phyloP scores from a whole-genome alignment of 768 basidiomycete species.

The Suillus subluteus region DNA sequence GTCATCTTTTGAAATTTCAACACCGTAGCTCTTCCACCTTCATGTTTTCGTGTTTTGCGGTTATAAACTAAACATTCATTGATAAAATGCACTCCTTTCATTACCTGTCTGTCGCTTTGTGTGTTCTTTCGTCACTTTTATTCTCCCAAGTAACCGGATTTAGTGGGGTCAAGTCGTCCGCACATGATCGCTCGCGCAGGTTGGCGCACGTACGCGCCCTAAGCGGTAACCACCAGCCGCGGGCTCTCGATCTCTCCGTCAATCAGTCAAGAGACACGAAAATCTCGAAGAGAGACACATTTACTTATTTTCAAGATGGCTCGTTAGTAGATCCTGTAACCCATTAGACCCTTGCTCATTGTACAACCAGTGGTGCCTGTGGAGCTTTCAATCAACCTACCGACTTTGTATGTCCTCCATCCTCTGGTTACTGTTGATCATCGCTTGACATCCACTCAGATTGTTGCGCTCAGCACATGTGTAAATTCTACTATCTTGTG shows the following conservation, averaged over 20 bases:
- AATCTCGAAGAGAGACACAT: conserved; percentile 13
- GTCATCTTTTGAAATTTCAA: background rate
- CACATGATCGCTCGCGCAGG: conserved; percentile 19
- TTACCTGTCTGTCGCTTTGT: conserved; percentile 27
- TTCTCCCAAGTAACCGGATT: conserved; percentile 12
- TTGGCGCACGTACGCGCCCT: conserved; percentile 11
- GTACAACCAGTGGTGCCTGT: conserved; percentile 45
- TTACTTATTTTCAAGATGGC: conserved; percentile 34
- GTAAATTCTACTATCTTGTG: conserved; percentile 29
- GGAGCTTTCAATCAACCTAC: conserved; percentile 24
- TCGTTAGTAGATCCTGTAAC: conserved; percentile 19
- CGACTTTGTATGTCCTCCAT: conserved; percentile 27
- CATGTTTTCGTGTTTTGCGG: conserved; percentile 11
- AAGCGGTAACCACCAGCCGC: conserved; percentile 3
- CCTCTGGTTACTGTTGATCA: background rate
- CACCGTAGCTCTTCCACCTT: background rate
- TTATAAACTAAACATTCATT: conserved; percentile 16
- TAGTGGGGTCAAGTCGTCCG: conserved; percentile 6
- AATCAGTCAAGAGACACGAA: conserved; percentile 21
- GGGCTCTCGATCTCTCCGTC: background rate
- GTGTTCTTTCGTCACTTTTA: conserved; percentile 18
- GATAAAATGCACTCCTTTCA: conserved; percentile 33
- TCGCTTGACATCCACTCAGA: conserved; percentile 29
- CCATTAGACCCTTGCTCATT: conserved; percentile 2
- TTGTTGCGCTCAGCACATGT: conserved; percentile 46